Percentiles rank a stretch among this genome's conserved stretches.
Evolutionary conservation across 2,329 filamentous ascomycete species (phyloP).

Genomic region (Madurella fahalii): DNA sequence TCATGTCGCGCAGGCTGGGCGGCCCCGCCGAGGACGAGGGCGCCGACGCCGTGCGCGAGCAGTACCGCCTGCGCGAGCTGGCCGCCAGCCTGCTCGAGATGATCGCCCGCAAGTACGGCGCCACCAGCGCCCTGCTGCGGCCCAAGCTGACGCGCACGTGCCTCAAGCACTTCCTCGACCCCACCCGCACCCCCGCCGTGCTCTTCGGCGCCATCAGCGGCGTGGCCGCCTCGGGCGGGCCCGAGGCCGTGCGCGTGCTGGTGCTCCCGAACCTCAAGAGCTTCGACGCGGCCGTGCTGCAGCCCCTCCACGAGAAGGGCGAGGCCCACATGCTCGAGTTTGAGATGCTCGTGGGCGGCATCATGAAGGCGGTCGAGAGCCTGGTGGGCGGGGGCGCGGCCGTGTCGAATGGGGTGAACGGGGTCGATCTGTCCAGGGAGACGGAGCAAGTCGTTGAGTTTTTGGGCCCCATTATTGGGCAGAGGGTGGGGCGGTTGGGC

Average conservation of each 20-base stretch:
- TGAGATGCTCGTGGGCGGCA: conserved; percentile 53
- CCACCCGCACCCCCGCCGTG: conserved; percentile 73
- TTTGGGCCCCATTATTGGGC: conserved; percentile 51
- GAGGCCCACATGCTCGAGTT: conserved; percentile 45
- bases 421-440: conserved; percentile 36
- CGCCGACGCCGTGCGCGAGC: conserved; percentile 50
- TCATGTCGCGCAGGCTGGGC: conserved; percentile 79
- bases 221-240: conserved; percentile 69
- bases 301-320: conserved; percentile 49
- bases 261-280: conserved; percentile 53
- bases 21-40: conserved; percentile 42
- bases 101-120: conserved; percentile 76
- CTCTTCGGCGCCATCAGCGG: conserved; percentile 88
- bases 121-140: conserved; percentile 75
- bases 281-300: conserved; percentile 51
- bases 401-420: conserved; percentile 40
- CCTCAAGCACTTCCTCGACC: conserved; percentile 86
- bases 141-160: conserved; percentile 89
- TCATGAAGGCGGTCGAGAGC: conserved; percentile 50
- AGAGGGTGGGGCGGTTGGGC: conserved; percentile 42
- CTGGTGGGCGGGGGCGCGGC: conserved; percentile 29
- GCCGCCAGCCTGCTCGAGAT: conserved; percentile 76
- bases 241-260: conserved; percentile 54
- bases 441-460: conserved; percentile 49
- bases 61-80: conserved; percentile 80